These are phyloP conservation scores for Beauveria sp. DNA, from an alignment of 2,329 filamentous ascomycete genomes.

Conservation along the genomic window DNA sequence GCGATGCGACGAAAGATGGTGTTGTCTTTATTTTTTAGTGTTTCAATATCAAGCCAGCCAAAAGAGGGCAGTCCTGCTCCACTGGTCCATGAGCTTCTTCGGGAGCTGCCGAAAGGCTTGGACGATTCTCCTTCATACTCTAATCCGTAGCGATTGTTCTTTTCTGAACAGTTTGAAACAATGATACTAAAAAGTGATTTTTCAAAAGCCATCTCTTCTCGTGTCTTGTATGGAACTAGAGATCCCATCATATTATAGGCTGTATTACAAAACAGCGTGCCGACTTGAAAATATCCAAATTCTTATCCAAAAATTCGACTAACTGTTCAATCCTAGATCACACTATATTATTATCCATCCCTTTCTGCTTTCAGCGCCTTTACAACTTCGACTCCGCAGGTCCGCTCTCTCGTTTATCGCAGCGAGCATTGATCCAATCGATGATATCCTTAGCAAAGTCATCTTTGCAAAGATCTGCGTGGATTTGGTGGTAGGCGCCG, in stretches of 20 bases:
- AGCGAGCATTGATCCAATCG: slow-evolving; percentile 55
- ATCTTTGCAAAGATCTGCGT: slow-evolving; percentile 49
- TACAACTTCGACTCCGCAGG: slow-evolving; percentile 31
- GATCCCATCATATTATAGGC: too few species aligned
- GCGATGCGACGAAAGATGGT: not conserved
- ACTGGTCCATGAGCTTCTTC: not conserved
- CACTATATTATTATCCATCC: not conserved
- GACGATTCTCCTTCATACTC: not conserved
- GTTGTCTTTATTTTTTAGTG: not conserved
- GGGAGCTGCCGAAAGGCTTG: not conserved
- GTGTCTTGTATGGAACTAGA: too few species aligned
- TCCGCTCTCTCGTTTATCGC: slow-evolving; percentile 16
- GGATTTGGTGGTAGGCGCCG: slow-evolving; percentile 71
- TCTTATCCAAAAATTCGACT: not conserved
- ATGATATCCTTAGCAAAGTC: slow-evolving; percentile 52
- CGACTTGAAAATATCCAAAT: not conserved
- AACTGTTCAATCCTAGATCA: not conserved
- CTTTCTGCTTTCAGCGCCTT: not conserved
- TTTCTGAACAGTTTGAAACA: too few species aligned
- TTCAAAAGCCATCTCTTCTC: too few species aligned
- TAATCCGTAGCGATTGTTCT: too few species aligned
- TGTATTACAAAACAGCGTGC: not conserved
- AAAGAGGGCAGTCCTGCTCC: not conserved
- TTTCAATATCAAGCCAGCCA: not conserved
- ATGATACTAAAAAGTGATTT: not conserved